These are phyloP conservation scores for Phytophthora citrophthora DNA, from an alignment of 352 stramenopile genomes.

Conservation along the genomic window DNA sequence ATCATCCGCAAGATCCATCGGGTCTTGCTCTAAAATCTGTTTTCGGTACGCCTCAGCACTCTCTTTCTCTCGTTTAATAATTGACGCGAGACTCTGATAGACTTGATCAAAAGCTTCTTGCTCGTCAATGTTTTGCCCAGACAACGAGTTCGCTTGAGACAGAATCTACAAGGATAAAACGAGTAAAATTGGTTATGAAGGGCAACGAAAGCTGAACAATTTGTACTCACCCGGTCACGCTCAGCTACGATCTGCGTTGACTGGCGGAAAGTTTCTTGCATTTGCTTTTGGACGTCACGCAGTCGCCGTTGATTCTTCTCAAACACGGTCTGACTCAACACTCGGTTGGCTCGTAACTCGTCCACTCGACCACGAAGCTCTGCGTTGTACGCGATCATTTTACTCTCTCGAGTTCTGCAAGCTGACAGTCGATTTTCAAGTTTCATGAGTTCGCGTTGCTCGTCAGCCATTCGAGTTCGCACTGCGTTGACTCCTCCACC, in stretches of 20 bases:
- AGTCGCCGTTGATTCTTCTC: slow-evolving; percentile 84
- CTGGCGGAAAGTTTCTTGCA: slow-evolving; percentile 75
- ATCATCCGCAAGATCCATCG: slow-evolving; percentile 67
- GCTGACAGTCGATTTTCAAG: slow-evolving; percentile 79
- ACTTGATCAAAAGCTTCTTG: slow-evolving; percentile 81
- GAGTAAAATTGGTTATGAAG: background rate
- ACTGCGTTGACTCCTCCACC: slow-evolving; percentile 76
- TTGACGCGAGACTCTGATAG: slow-evolving; percentile 68
- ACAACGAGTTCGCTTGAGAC: slow-evolving; percentile 70
- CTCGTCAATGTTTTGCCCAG: slow-evolving; percentile 74
- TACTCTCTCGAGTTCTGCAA: slow-evolving; percentile 78
- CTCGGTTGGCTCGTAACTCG: slow-evolving; percentile 63
- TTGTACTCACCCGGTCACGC: slow-evolving; percentile 55
- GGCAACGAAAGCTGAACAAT: background rate
- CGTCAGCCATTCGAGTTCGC: slow-evolving; percentile 68
- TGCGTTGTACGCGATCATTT: slow-evolving; percentile 66
- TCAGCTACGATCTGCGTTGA: slow-evolving; percentile 78
- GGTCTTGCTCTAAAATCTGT: slow-evolving; percentile 77
- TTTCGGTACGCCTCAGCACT: slow-evolving; percentile 81
- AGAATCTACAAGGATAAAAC: slow-evolving; percentile 44
- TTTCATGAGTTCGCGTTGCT: slow-evolving; percentile 81
- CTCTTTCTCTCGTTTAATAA: slow-evolving; percentile 80
- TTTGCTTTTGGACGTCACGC: slow-evolving; percentile 75
- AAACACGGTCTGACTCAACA: slow-evolving; percentile 77
- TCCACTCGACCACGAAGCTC: slow-evolving; percentile 65